Conservation (phyloP, 768 basidiomycete species). For the Pulveroboletus sp. region DNA sequence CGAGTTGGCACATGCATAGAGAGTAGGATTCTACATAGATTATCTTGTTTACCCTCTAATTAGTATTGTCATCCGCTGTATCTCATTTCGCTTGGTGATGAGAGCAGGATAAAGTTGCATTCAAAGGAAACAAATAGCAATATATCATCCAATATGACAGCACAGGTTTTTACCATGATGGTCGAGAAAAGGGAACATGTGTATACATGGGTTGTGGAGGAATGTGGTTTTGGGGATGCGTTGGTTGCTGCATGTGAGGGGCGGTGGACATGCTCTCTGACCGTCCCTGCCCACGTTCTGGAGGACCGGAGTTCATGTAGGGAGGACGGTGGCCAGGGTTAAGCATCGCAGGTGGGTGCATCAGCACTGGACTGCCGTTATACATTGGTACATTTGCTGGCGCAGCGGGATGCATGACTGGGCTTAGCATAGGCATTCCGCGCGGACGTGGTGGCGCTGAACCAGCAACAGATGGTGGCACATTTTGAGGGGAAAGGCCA, state of each 20-base stretch:
- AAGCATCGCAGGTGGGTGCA: conserved; percentile 50
- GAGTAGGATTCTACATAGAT: conserved; percentile 24
- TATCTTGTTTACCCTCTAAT: conserved; percentile 20
- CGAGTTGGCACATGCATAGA: conserved; percentile 56
- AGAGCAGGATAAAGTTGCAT: conserved; percentile 21
- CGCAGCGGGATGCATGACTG: conserved; percentile 62
- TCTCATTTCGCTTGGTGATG: conserved; percentile 2
- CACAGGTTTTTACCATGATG: conserved; percentile 28
- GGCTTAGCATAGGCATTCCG: conserved; percentile 64
- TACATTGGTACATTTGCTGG: conserved; percentile 52
- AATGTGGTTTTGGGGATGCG: conserved; percentile 27
- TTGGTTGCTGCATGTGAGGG: conserved; percentile 39
- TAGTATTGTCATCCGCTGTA: background rate
- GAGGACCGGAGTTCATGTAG: conserved; percentile 46
- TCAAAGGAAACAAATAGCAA: conserved; percentile 28
- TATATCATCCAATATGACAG: conserved; percentile 30
- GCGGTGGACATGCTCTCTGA: conserved; percentile 41
- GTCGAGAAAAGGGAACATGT: conserved; percentile 29
- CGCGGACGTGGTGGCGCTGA: conserved; percentile 42
- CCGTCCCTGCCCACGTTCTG: conserved; percentile 49
- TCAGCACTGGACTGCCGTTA: conserved; percentile 63
- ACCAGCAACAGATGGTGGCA: conserved; percentile 28
- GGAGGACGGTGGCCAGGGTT: conserved; percentile 30
- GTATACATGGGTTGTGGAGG: conserved; percentile 29
- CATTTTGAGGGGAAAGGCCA: conserved; percentile 39